Conservation (phyloP, 2,329 filamentous ascomycete genomes). For the Epichloe glyceriae region DNA sequence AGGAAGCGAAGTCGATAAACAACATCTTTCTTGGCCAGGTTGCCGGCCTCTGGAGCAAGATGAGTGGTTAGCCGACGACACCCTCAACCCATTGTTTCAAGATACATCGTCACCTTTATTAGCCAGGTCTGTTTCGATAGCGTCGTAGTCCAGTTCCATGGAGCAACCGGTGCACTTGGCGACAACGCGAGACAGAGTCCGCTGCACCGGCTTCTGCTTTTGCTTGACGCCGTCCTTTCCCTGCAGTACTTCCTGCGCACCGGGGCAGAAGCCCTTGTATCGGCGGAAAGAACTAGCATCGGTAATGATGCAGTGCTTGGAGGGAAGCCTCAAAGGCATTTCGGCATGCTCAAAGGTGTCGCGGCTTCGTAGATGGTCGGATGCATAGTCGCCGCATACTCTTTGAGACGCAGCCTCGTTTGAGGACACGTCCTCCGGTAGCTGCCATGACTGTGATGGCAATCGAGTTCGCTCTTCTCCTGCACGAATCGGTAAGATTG, state of each 20-base stretch:
- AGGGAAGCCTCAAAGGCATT: background rate
- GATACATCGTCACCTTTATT: constrained; percentile 26
- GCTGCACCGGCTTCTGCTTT: constrained; percentile 33
- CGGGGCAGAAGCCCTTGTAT: constrained; percentile 41
- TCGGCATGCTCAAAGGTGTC: background rate
- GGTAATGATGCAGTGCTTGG: constrained; percentile 28
- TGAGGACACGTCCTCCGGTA: background rate
- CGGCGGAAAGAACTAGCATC: constrained; percentile 36
- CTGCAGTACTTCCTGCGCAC: constrained; percentile 35
- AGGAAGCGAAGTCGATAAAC: constrained; percentile 41
- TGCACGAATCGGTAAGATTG: constrained; percentile 7
- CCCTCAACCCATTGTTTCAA: too few relatives aligned
- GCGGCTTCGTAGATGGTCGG: background rate
- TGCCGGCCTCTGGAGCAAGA: constrained; percentile 21
- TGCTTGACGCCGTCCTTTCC: constrained; percentile 38
- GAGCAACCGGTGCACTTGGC: constrained; percentile 40
- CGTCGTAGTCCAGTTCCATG: constrained; percentile 39
- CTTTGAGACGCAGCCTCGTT: background rate
- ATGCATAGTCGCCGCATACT: background rate
- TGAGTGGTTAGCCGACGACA: background rate
- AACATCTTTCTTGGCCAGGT: constrained; percentile 31
- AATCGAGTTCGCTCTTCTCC: background rate
- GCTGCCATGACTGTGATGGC: background rate
- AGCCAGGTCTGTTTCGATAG: constrained; percentile 38
- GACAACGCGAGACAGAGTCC: constrained; percentile 14